Evolutionary conservation across 352 stramenopile genomes (phyloP), one percentile per base, ranked within the genome.

Genomic region (Globisporangium perplexum): DNA sequence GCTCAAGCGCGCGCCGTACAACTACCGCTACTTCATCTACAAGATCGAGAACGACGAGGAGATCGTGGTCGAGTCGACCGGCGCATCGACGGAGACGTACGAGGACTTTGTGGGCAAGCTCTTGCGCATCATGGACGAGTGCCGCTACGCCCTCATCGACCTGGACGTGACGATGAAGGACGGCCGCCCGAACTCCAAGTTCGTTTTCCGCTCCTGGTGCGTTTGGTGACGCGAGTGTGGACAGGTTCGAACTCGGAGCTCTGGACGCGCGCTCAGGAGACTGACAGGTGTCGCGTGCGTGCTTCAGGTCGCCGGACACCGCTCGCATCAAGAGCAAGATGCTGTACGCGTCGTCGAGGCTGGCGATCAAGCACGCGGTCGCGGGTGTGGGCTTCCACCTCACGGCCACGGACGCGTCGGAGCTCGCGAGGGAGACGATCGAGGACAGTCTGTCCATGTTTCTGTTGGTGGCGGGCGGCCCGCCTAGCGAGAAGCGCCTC

Each of bases 21-120:
- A 98, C 66, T 90, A 84, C 68, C 88, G 92, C 58, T 98, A 97
- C 87, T 97, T 98, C 63, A 94, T 97, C 71, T 98, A 97, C 83
- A 96, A 96, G 79, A 98, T 98, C 63, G 85, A 93, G 53, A 74
- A 82, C 57, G 82, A 98, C 74, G 82, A 72, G 65, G 87, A 97
- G 71, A 97, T 98, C 53, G 82, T 96, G 43, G 96, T 98, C 66
- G 90, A 97, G 39, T 84, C 86, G 33, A 83, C 75, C 36, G 91
- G 90, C 30, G 68, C 74, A 24, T 65, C 71, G 47, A 64, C 55
- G 10, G 86, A 96, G 62, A 90, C 70, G 36, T 97, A 93, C 68
- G 77, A 96, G 49, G 83, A 97, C 66, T 96, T 97, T 67, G 72
- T 72, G 50, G 65, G 65, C 52, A 90, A 91, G 74, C 66, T 96